phyloP scores from a whole-genome alignment of 148 eudicot species.

The Chenopodium berlandieri region DNA sequence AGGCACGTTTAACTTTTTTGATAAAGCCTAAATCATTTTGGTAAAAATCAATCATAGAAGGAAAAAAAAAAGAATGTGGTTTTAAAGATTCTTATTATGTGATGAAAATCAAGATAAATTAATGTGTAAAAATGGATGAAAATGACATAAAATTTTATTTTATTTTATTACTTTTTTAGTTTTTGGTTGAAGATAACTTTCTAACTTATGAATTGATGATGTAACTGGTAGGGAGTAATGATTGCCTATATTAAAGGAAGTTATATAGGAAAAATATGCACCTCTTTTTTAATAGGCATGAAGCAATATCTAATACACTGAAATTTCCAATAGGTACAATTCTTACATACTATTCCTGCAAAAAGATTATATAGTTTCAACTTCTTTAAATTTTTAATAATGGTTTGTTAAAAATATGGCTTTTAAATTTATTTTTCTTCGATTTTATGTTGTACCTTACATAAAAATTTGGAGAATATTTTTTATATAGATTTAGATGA shows the following conservation, averaged over 20 bases:
- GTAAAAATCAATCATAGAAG: background rate
- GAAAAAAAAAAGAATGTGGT: background rate
- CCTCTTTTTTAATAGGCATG: background rate
- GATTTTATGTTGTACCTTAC: too few relatives aligned
- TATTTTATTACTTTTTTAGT: background rate
- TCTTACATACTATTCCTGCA: too few relatives aligned
- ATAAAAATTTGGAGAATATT: too few relatives aligned
- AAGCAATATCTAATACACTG: background rate
- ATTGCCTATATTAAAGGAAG: constrained; percentile 47
- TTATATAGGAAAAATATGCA: constrained; percentile 18
- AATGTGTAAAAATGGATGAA: constrained; percentile 1
- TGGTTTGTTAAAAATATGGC: too few relatives aligned
- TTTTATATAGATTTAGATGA: too few relatives aligned
- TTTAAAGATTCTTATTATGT: background rate
- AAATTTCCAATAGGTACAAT: too few relatives aligned
- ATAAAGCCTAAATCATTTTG: background rate
- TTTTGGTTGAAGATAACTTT: constrained; percentile 33
- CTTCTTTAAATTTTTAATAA: too few relatives aligned
- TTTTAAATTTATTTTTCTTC: too few relatives aligned
- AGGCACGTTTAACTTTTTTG: background rate
- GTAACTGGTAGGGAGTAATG: constrained; percentile 56
- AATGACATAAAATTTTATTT: constrained; percentile 2
- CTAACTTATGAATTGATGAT: constrained; percentile 48
- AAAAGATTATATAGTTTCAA: too few relatives aligned
- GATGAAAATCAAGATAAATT: background rate